These are phyloP conservation scores for Nasturtium officinale DNA, from an alignment of 345 rosid species.

Conservation along the genomic window DNA sequence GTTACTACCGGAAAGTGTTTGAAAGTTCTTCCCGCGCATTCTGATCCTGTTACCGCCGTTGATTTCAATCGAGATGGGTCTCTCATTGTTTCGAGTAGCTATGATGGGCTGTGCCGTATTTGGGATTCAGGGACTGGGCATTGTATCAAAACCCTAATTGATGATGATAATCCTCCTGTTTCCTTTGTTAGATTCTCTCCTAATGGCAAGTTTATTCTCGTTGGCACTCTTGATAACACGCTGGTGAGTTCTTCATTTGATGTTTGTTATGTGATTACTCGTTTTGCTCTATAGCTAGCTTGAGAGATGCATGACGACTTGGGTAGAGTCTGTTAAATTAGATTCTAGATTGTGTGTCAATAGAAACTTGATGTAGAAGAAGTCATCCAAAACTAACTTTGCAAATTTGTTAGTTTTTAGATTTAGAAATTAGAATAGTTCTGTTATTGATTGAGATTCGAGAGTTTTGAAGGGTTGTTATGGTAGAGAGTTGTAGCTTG, in stretches of 20 bases:
- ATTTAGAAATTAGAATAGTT: background rate
- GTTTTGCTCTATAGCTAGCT: slow-evolving; percentile 1
- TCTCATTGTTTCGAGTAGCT: slow-evolving; percentile 84
- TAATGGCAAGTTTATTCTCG: slow-evolving; percentile 89
- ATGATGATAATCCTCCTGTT: slow-evolving; percentile 93
- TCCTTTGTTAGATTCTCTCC: slow-evolving; percentile 88
- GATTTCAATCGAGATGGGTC: slow-evolving; percentile 87
- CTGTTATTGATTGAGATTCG: background rate
- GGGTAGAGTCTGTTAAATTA: background rate
- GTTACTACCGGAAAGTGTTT: slow-evolving; percentile 83
- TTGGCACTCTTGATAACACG: slow-evolving; percentile 85
- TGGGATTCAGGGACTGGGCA: slow-evolving; percentile 94
- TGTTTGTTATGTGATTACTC: slow-evolving; percentile 19
- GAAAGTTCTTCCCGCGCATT: slow-evolving; percentile 91
- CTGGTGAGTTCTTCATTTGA: slow-evolving; percentile 52
- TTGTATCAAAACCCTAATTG: slow-evolving; percentile 82
- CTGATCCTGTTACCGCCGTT: slow-evolving; percentile 89
- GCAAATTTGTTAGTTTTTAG: slow-evolving; percentile 4
- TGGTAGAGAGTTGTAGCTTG: background rate
- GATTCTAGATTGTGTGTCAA: slow-evolving; percentile 16
- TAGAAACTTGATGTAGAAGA: background rate
- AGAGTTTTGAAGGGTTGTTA: slow-evolving; percentile 3
- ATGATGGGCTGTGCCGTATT: slow-evolving; percentile 84
- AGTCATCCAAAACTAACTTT: background rate
- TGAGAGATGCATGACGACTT: background rate